Evolutionary conservation across 345 rosid species (phyloP).

Genomic region (Brassica carinata): DNA sequence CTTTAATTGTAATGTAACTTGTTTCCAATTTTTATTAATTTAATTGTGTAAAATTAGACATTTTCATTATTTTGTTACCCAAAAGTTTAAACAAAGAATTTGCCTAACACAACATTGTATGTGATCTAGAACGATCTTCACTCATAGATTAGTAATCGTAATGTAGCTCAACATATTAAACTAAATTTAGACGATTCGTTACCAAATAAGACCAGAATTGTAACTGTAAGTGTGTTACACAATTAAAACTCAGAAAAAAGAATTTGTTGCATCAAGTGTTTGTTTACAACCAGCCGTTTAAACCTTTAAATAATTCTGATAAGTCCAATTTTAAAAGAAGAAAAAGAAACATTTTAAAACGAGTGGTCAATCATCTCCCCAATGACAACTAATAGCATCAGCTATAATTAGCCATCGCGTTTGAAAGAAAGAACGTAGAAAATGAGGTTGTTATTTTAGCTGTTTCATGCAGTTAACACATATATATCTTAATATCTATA

Average conservation of each 20-base stretch:
- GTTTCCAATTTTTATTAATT: not conserved
- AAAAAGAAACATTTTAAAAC: not conserved
- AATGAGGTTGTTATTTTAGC: slow-evolving; percentile 12
- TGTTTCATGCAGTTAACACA: slow-evolving; percentile 20
- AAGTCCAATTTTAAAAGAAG: not conserved
- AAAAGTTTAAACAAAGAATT: no score
- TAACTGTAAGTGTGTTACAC: slow-evolving; percentile 18
- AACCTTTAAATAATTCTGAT: slow-evolving; percentile 4
- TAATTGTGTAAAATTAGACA: not conserved
- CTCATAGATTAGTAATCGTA: not conserved
- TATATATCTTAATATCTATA: slow-evolving; percentile 16
- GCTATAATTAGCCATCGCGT: slow-evolving; percentile 26
- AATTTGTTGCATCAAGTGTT: slow-evolving; percentile 15
- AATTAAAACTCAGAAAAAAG: slow-evolving; percentile 24
- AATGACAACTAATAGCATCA: slow-evolving; percentile 12
- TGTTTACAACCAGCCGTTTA: slow-evolving; percentile 15
- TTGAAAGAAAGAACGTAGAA: slow-evolving; percentile 8
- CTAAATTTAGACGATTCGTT: slow-evolving; percentile 13
- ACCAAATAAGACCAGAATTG: slow-evolving; percentile 1
- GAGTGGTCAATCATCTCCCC: slow-evolving; percentile 24
- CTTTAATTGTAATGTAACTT: not conserved
- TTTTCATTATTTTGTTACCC: not conserved
- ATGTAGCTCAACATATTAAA: not conserved
- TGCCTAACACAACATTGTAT: not conserved
- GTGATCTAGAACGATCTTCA: not conserved